Percentiles rank a stretch among this genome's conserved stretches.
These are phyloP conservation scores for Backusella australiensis DNA, from an alignment of 192 early-diverging fungal species.

Conservation along the genomic window DNA sequence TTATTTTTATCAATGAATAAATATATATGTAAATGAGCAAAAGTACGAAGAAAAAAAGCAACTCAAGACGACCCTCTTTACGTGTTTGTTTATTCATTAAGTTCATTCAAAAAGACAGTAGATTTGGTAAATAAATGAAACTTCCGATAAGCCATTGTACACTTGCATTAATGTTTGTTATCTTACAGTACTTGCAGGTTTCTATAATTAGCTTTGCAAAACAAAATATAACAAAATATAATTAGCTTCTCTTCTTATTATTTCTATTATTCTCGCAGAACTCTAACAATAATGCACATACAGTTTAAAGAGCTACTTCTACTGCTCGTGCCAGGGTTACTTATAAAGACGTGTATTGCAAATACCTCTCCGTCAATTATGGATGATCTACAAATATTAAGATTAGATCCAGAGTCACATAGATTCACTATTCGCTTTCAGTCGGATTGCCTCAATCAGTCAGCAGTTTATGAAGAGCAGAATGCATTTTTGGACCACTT, in stretches of 20 bases:
- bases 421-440: neutral
- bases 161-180: neutral
- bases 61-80: neutral
- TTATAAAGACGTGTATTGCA: neutral
- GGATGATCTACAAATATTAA: neutral
- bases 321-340: neutral
- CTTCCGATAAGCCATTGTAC: neutral
- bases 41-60: neutral
- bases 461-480: neutral
- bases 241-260: neutral
- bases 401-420: neutral
- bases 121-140: neutral
- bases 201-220: neutral
- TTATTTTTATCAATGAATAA: too few relatives aligned
- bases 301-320: neutral
- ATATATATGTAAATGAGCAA: neutral
- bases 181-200: neutral
- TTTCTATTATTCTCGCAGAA: neutral
- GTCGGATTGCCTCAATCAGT: neutral
- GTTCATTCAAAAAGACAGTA: neutral
- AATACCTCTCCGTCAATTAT: neutral
- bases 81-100: neutral
- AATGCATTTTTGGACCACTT: conserved; percentile 2
- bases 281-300: neutral
- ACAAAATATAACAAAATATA: neutral